phyloP scores from a whole-genome alignment of 192 early-diverging fungal species.

The Rhizophlyctis rosea region DNA sequence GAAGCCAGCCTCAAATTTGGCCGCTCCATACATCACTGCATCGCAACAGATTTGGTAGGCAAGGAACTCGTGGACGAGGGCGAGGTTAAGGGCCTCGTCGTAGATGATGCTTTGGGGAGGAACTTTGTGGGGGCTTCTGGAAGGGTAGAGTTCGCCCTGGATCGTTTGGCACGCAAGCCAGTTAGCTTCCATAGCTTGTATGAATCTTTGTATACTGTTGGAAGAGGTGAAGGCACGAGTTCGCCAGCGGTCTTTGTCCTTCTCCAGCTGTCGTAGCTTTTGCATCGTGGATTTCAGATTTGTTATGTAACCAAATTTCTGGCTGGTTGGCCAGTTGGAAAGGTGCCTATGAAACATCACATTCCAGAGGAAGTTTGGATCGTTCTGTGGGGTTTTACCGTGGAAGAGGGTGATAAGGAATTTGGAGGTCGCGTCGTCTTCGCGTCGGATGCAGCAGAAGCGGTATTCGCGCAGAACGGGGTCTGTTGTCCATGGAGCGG shows the following conservation, averaged over 20 bases:
- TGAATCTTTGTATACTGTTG: not conserved
- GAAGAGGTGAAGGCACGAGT: not conserved
- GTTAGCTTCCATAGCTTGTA: not conserved
- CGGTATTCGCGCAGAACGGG: not conserved
- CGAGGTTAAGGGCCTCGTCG: not conserved
- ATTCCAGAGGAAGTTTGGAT: not conserved
- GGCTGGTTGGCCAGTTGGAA: not conserved
- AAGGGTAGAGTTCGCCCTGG: no score
- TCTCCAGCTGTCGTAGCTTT: not conserved
- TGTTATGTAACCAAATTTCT: not conserved
- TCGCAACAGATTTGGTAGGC: not conserved
- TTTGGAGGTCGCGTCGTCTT: not conserved
- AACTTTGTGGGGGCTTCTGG: no score
- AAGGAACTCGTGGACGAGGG: not conserved
- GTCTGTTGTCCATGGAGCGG: not conserved
- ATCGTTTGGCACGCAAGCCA: no score
- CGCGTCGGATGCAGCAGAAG: not conserved
- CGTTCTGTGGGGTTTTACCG: not conserved
- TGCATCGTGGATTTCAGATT: not conserved
- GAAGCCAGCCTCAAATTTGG: not conserved
- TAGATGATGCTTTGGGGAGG: not conserved
- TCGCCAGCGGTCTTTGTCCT: not conserved
- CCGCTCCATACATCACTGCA: conserved; percentile 1
- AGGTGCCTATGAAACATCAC: not conserved
- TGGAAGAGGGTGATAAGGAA: not conserved